phyloP scores from a whole-genome alignment of 129 eudicot genomes.

The Flaveria ramosissima region DNA sequence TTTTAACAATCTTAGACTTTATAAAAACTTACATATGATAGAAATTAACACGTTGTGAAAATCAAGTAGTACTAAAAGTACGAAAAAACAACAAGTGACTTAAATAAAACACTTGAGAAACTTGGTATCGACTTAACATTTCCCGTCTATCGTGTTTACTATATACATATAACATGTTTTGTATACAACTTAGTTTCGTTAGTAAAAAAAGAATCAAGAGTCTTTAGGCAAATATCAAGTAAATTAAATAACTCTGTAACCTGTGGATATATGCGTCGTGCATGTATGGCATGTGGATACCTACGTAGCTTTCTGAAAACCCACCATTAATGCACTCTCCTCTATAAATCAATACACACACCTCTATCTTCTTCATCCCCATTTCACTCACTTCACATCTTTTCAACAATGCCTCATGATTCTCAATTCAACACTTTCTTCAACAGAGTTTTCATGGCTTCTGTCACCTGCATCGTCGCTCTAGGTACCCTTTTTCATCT shows the following conservation, averaged over 20 bases:
- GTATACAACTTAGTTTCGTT: background rate
- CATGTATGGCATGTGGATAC: conserved; percentile 44
- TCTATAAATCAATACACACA: conserved; percentile 27
- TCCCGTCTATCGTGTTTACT: too few relatives aligned
- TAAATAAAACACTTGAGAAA: too few relatives aligned
- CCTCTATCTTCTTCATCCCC: conserved; percentile 7
- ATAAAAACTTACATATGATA: too few relatives aligned
- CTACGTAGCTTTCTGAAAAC: conserved; percentile 41
- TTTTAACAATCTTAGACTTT: too few relatives aligned
- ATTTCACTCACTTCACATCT: background rate
- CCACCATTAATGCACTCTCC: conserved; percentile 33
- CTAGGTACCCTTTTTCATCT: conserved; percentile 46
- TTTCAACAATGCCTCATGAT: conserved; percentile 9
- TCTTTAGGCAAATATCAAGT: background rate
- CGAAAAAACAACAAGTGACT: too few relatives aligned
- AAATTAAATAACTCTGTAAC: too few relatives aligned
- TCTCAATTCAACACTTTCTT: conserved; percentile 25
- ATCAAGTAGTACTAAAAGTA: too few relatives aligned
- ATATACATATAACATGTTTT: background rate
- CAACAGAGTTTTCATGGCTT: conserved; percentile 33
- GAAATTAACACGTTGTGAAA: too few relatives aligned
- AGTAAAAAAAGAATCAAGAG: background rate
- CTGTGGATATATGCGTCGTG: conserved; percentile 27
- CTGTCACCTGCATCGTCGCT: conserved; percentile 50
- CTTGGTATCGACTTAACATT: too few relatives aligned